phyloP scores from a whole-genome alignment of 73 alveolate genomes.

The Paramecium caudatum region DNA sequence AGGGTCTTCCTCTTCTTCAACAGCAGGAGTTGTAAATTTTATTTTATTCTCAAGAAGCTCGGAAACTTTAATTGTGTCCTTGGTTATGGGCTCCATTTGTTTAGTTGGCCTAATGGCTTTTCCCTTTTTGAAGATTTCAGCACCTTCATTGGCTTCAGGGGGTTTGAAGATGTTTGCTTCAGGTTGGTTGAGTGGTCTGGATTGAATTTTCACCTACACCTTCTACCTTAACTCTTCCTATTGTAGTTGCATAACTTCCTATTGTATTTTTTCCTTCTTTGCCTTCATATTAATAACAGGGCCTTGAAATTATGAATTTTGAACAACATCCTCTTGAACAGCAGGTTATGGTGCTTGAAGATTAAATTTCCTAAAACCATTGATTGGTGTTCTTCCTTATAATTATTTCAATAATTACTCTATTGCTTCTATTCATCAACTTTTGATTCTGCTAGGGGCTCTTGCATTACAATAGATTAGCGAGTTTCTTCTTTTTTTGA shows the following conservation, averaged over 20 bases:
- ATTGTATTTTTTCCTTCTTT: conserved; percentile 20
- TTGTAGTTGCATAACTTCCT: conserved; percentile 5
- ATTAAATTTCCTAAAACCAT: conserved; percentile 66
- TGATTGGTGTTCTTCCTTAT: conserved; percentile 52
- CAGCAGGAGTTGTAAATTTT: background rate
- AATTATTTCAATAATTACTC: background rate
- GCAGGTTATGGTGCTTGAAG: background rate
- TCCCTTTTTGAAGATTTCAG: background rate
- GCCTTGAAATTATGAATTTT: background rate
- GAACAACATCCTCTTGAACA: background rate
- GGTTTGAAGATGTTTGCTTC: background rate
- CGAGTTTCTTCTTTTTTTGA: background rate
- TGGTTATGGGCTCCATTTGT: background rate
- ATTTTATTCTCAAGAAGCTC: background rate
- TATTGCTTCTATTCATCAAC: conserved; percentile 3
- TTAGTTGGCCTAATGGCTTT: background rate
- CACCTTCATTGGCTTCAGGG: background rate
- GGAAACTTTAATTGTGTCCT: conserved; percentile 8
- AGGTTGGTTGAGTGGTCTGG: conserved; percentile 27
- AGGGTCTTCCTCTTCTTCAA: background rate
- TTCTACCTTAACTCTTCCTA: conserved; percentile 30
- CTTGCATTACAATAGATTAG: background rate
- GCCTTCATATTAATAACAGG: conserved; percentile 16
- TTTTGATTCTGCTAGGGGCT: background rate
- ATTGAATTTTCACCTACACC: conserved; percentile 22